A percentile compares a stretch with the other conserved stretches of the same genome.
Evolutionary conservation across 139 green algal species (phyloP).

Genomic region (Choricystis sp.): DNA sequence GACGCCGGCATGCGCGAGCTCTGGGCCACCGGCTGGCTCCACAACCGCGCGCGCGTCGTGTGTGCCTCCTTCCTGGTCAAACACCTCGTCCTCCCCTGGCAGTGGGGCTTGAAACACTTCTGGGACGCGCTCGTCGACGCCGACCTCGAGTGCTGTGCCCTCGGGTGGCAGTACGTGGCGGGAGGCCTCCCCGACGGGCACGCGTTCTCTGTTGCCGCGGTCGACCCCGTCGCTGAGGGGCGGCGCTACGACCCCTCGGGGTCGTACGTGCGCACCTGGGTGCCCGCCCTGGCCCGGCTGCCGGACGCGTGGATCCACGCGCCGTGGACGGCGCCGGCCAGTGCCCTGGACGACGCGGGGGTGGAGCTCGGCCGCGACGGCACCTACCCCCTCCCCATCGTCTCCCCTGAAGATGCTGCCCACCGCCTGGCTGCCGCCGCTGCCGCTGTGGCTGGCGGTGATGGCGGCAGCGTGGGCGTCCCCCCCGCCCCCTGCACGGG

Average conservation of each 20-base stretch:
- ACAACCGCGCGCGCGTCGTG: constrained; percentile 68
- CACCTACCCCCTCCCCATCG: constrained; percentile 45
- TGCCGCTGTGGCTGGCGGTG: not conserved
- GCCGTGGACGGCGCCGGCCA: constrained; percentile 45
- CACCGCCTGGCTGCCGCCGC: not conserved
- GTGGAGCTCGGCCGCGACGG: constrained; percentile 35
- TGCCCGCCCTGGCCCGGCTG: constrained; percentile 63
- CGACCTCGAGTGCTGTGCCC: constrained; percentile 76
- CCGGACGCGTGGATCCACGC: constrained; percentile 51
- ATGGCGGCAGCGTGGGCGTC: not conserved
- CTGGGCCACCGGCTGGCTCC: constrained; percentile 67
- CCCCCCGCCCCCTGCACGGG: no score
- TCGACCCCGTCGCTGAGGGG: constrained; percentile 21
- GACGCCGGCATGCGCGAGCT: constrained; percentile 78
- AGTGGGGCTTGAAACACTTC: constrained; percentile 93
- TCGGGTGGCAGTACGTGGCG: constrained; percentile 62
- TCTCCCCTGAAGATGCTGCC: constrained; percentile 5
- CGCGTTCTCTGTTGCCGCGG: constrained; percentile 27
- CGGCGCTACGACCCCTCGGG: constrained; percentile 61
- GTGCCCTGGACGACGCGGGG: constrained; percentile 32
- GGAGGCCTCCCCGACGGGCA: constrained; percentile 47
- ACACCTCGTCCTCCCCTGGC: constrained; percentile 86
- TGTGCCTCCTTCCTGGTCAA: constrained; percentile 71
- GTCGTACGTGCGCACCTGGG: constrained; percentile 74
- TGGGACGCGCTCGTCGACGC: constrained; percentile 83